Evolutionary conservation across 2,329 filamentous ascomycete species (phyloP).

Genomic region (Aureobasidium mangrovei): DNA sequence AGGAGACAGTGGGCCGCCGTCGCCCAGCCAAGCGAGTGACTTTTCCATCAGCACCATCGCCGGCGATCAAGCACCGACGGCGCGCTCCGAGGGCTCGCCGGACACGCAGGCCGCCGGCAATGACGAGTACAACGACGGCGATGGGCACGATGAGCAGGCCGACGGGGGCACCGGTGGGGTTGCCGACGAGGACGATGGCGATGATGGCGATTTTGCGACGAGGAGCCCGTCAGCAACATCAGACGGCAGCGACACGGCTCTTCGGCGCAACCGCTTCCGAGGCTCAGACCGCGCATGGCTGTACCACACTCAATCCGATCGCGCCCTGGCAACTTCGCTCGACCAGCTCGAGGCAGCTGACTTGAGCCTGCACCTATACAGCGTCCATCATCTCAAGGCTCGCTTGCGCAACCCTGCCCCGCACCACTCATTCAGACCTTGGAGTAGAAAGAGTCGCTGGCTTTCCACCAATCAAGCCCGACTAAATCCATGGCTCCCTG

Average conservation of each 20-base stretch:
- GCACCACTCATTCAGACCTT: conserved; percentile 18
- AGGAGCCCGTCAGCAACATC: neutral
- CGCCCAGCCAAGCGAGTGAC: conserved; percentile 8
- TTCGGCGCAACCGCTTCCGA: conserved; percentile 50
- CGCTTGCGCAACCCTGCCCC: conserved; percentile 24
- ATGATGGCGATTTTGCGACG: neutral
- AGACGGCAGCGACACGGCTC: neutral
- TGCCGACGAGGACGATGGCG: neutral
- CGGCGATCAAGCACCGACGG: neutral
- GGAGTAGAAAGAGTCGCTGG: conserved; percentile 36
- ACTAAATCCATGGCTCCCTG: conserved; percentile 33
- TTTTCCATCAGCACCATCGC: conserved; percentile 10
- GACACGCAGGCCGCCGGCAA: neutral
- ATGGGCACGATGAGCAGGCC: neutral
- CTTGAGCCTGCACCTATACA: conserved; percentile 68
- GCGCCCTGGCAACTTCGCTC: conserved; percentile 54
- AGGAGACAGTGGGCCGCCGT: neutral
- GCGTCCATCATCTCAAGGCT: conserved; percentile 60
- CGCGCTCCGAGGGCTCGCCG: neutral
- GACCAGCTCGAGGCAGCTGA: conserved; percentile 56
- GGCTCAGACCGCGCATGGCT: conserved; percentile 61
- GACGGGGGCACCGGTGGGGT: neutral
- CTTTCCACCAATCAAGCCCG: conserved; percentile 25
- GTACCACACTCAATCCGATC: conserved; percentile 51
- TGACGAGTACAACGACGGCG: neutral